Conservation (phyloP, 495 filamentous ascomycete species). For the Staphylotrichum tortipilum region DNA sequence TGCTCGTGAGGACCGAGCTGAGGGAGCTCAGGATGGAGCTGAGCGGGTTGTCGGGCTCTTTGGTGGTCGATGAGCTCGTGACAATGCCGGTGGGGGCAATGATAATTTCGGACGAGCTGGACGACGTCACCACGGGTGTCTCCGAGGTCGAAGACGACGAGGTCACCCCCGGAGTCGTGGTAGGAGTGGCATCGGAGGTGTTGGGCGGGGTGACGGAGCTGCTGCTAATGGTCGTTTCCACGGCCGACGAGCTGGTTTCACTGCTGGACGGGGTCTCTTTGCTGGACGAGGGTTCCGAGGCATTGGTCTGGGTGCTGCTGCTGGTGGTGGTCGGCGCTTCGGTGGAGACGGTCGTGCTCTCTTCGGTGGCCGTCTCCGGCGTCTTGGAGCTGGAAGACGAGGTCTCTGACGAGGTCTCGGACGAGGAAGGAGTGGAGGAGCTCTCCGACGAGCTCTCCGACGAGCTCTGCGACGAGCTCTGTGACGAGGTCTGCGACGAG, state of each 20-base stretch:
- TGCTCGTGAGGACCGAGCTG: neutral
- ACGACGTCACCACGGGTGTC: neutral
- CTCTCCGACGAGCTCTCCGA: neutral
- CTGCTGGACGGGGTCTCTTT: neutral
- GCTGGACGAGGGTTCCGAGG: neutral
- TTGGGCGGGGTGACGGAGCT: neutral
- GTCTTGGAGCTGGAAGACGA: neutral
- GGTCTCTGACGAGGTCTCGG: too few species aligned
- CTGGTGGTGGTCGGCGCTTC: neutral
- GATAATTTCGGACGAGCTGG: slow-evolving; percentile 2
- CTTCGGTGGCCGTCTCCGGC: neutral
- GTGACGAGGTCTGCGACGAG: neutral
- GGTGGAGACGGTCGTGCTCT: neutral
- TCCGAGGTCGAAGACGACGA: neutral
- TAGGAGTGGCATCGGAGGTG: neutral
- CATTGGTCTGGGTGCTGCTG: neutral
- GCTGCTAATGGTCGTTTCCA: neutral
- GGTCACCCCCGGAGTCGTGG: neutral
- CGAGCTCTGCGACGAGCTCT: neutral
- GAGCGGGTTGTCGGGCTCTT: neutral
- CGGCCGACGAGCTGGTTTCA: neutral
- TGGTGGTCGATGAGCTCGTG: neutral
- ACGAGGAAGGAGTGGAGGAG: neutral
- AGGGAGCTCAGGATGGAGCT: slow-evolving; percentile 1
- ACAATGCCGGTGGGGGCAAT: slow-evolving; percentile 12